Conservation (phyloP, 169 alveolate genomes). For the Perkinsus marinus region DNA sequence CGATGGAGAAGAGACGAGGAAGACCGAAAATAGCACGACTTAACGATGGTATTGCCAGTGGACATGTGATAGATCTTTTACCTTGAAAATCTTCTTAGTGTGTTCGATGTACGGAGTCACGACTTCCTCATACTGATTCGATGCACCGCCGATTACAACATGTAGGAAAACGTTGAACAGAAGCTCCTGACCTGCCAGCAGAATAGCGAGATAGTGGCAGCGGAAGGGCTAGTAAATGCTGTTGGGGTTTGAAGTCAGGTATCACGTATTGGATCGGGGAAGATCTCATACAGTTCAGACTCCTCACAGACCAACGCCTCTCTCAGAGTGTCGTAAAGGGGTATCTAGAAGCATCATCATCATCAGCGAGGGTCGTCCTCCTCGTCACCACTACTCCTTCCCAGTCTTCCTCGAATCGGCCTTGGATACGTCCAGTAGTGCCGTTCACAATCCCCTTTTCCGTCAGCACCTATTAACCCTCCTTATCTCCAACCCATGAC, state of each 20-base stretch:
- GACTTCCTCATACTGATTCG: constrained; percentile 31
- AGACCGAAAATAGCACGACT: too few species aligned
- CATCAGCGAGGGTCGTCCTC: neutral
- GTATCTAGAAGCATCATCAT: neutral
- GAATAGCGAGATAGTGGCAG: too few species aligned
- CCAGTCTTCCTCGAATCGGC: neutral
- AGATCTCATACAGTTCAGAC: constrained; percentile 17
- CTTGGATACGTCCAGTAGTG: neutral
- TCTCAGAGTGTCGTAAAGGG: constrained; percentile 29
- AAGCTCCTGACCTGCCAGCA: constrained; percentile 19
- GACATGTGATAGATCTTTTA: neutral
- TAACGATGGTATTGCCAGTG: too few species aligned
- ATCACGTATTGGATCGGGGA: constrained; percentile 6
- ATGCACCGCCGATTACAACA: constrained; percentile 29
- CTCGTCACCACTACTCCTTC: neutral
- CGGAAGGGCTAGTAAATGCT: too few species aligned
- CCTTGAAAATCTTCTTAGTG: constrained; percentile 28
- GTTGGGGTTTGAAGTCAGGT: too few species aligned
- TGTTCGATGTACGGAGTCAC: constrained; percentile 28
- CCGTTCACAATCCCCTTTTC: neutral
- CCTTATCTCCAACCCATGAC: neutral
- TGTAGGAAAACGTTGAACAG: constrained; percentile 30
- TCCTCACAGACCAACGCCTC: constrained; percentile 34
- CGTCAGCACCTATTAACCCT: neutral
- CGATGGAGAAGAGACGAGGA: too few species aligned